Conservation (phyloP, 2,329 filamentous ascomycete genomes). For the Colletotrichum acutatum region DNA sequence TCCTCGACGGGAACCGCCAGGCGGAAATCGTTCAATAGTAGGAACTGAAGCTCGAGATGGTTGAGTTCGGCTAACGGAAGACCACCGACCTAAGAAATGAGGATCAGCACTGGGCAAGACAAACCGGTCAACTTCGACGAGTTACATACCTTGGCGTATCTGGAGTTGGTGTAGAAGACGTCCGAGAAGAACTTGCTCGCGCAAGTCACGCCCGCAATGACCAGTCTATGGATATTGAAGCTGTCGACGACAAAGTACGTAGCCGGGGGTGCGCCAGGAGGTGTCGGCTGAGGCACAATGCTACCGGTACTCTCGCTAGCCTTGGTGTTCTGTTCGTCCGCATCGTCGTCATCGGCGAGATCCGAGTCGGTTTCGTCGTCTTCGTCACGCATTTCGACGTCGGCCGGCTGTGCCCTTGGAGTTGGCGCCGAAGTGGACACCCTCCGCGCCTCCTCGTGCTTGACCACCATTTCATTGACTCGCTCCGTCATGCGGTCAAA, state of each 20-base stretch:
- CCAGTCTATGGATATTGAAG: slow-evolving; percentile 96
- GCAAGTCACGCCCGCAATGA: slow-evolving; percentile 97
- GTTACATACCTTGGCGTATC: slow-evolving; percentile 91
- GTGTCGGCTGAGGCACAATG: slow-evolving; percentile 9
- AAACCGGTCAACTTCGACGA: too few species aligned
- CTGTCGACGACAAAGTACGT: slow-evolving; percentile 94
- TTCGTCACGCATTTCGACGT: slow-evolving; percentile 50
- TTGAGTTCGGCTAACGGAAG: slow-evolving; percentile 93
- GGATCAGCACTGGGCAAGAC: background rate
- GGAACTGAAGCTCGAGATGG: slow-evolving; percentile 94
- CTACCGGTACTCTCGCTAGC: slow-evolving; percentile 38
- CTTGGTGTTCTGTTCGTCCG: slow-evolving; percentile 40
- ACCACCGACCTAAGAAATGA: slow-evolving; percentile 81
- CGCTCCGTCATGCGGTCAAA: slow-evolving; percentile 99
- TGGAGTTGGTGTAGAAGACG: slow-evolving; percentile 98
- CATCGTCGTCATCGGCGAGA: slow-evolving; percentile 57
- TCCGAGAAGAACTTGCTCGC: slow-evolving; percentile 99
- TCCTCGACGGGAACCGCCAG: slow-evolving; percentile 94
- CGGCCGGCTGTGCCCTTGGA: slow-evolving; percentile 35
- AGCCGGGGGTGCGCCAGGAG: slow-evolving; percentile 45
- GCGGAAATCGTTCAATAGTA: slow-evolving; percentile 95
- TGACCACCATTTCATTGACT: slow-evolving; percentile 84
- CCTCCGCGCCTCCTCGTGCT: slow-evolving; percentile 67
- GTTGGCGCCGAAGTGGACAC: slow-evolving; percentile 45
- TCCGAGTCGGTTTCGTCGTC: slow-evolving; percentile 62